Conservation (phyloP, 2,329 filamentous ascomycete genomes). For the Penicillium sp. region DNA sequence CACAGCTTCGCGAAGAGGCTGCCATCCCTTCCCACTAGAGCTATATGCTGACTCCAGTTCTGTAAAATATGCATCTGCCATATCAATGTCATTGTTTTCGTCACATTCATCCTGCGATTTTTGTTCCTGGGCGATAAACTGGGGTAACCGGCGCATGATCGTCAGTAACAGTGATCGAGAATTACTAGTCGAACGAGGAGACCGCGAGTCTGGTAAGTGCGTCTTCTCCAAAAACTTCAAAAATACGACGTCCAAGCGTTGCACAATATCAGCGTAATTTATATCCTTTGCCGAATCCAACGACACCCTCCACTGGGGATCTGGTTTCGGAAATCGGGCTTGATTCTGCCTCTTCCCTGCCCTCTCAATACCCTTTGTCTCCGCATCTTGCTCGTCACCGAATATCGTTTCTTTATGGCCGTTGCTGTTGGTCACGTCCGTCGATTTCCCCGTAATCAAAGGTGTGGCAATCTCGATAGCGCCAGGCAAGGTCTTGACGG, state of each 20-base stretch:
- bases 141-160: constrained; percentile 32
- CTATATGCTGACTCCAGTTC: constrained; percentile 39
- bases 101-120: constrained; percentile 29
- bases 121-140: constrained; percentile 38
- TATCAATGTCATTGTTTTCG: constrained; percentile 32
- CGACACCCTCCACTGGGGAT: constrained; percentile 32
- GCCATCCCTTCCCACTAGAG: constrained; percentile 33
- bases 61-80: constrained; percentile 40
- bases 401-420: constrained; percentile 19
- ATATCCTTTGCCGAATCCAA: constrained; percentile 29
- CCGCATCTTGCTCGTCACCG: not conserved
- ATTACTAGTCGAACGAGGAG: constrained; percentile 16
- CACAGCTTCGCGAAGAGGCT: constrained; percentile 38
- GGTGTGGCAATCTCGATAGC: constrained; percentile 41
- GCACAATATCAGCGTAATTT: constrained; percentile 32
- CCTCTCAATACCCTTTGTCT: constrained; percentile 8
- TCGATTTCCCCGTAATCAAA: constrained; percentile 34
- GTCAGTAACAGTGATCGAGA: constrained; percentile 37
- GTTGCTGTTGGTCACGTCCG: constrained; percentile 5
- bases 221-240: constrained; percentile 36
- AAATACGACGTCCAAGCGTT: constrained; percentile 31
- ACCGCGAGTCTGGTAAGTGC: constrained; percentile 10
- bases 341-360: constrained; percentile 23
- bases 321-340: constrained; percentile 25
- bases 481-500: constrained; percentile 32